phyloP scores from a whole-genome alignment of 2,329 filamentous ascomycete genomes.

The Zymoseptoria tritici region DNA sequence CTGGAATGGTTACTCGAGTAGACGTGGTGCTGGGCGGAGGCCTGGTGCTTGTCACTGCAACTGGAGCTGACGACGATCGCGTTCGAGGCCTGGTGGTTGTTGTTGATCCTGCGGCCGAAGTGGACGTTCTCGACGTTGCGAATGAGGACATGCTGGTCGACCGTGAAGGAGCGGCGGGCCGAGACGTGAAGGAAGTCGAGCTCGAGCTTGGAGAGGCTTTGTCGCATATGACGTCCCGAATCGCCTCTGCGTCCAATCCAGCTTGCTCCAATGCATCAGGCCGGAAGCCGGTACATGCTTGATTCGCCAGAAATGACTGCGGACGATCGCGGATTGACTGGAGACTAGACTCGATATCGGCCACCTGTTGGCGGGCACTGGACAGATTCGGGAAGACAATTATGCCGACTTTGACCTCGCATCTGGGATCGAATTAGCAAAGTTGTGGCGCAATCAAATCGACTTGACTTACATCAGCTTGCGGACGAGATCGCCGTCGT shows the following conservation, averaged over 20 bases:
- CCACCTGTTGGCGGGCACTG: background rate
- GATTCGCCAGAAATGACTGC: background rate
- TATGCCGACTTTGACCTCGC: background rate
- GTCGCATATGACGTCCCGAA: background rate
- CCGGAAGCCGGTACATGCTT: background rate
- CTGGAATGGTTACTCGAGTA: background rate
- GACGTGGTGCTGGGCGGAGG: background rate
- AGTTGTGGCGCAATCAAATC: background rate
- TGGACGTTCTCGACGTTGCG: background rate
- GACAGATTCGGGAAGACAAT: conserved; percentile 1
- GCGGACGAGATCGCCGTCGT: background rate
- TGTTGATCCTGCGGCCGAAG: background rate
- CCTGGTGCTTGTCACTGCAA: background rate
- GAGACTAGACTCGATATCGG: background rate
- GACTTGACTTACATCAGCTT: background rate
- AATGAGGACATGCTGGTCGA: background rate
- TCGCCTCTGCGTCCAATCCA: background rate
- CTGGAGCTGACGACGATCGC: background rate
- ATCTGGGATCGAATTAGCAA: background rate
- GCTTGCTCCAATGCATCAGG: background rate
- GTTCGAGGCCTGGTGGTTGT: background rate
- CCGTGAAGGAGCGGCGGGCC: background rate
- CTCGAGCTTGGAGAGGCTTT: background rate
- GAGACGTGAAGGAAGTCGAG: background rate
- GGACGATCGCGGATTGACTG: background rate